Evolutionary conservation across 495 filamentous ascomycete genomes (phyloP), one percentile per base, ranked within the genome.

Genomic region (Cercophora samala): DNA sequence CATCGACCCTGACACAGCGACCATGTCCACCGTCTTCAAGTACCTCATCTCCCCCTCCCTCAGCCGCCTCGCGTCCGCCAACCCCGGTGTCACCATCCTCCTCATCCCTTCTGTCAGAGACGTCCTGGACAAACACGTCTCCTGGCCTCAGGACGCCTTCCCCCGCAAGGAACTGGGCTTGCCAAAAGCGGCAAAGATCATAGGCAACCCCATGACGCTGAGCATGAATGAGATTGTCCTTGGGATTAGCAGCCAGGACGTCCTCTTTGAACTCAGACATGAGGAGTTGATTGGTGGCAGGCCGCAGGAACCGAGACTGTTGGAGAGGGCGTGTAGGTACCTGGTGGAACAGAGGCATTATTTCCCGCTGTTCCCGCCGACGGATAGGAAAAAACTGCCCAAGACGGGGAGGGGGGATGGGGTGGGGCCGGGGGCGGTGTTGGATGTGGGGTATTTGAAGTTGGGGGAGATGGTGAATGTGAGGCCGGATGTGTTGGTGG

Each of bases 101-200:
- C 80, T 97, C 2, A 81, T 97, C 2, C 95, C 95, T 11, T 93
- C 90, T 5, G 85, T 94, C 6, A 91, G 93, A n/a, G 95, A 99
- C 70, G 86, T 89, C 0, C 78, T 94, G 67, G 89, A 84, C 79
- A 89, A 88, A 60, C 93, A 97, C 76, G 89, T 93, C 25, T 89
- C 90, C 25, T 99, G 91, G 88, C 95, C 95, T 2, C 95, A 99
- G 74, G 94, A 97, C 68, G 83, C 84, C 24, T 84, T 97, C 18
- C 80, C 84, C 1, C 86, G 85, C 68, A 89, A 88, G 71, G 86
- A 89, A 3, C 84, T 97, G 13, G 81, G 80, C 59, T 80, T 96
- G 4, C 89, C 88, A n/a, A 91, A 92, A 77, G 81, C 89, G 61
- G 89, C 83, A 52, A 87, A 82, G 61, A 84, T 92, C 70, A 87